Base-by-base conservation (phyloP, 371 early-diverging fungal genomes). In the Mucor racemosus region DNA sequence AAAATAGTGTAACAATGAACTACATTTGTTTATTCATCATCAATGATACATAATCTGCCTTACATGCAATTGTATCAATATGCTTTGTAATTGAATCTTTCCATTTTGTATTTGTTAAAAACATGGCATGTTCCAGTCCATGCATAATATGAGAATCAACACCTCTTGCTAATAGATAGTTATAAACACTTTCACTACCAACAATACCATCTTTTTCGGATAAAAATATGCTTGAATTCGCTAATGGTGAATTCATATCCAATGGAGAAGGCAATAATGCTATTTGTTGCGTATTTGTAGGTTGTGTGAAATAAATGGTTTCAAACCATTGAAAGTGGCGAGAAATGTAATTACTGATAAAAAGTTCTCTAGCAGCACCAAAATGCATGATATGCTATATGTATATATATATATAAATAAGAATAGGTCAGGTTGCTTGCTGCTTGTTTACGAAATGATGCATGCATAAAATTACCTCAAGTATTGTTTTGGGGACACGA, bases 321-420 rank as follows among this genome's bases (percentile, higher is more conserved):
- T 86, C 76, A 62, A 76, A 81, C 91, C 91, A 90, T 44, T 84
- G 83, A 65, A 90, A 88, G 33, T 85, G 85, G 1, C 90, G 78
- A 42, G 78, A 74, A n/a, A 91, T 86, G 59, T 77, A 90, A 69
- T 88, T 74, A 7, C 84, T 84, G 31, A 86, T 88, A 58, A 85
- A 85, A 4, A 91, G 71, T 60, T 91, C 92, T 14, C 89, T 76
- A 8, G 88, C 78, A 35, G 85, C 90, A 58, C 82, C 78, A 75
- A 86, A 86, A 42, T 84, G 79, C 63, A 90, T 73, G 17, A 90
- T 41, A 57, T 86, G 70, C 82, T 82, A 57, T 41, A 53, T 11
- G 4, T 26, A 26, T n/a, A n/a, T n/a, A n/a, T n/a, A n/a, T n/a
- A n/a, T n/a, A 26, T 1, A 26, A 26, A 26, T 1, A 1, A 19